Evolutionary conservation across 2,329 filamentous ascomycete species (phyloP), one percentile per base, ranked within the genome.

Genomic region (Periconia sp.): DNA sequence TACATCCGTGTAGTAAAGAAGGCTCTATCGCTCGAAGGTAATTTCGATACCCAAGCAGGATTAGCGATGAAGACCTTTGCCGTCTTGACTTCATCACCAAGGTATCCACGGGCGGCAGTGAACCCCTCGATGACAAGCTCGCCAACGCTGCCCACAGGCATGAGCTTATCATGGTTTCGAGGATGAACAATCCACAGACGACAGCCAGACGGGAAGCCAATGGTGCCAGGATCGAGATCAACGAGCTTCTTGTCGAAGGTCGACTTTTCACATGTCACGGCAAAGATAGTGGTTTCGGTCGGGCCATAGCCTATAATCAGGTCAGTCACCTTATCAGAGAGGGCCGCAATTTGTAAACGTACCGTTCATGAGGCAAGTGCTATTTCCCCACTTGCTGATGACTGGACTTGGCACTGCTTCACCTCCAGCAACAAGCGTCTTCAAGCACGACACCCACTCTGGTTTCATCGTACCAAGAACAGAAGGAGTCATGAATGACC

Each of bases 321-420:
- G 48, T 43, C 55, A 36, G 48, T 37, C 11, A 12, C 10, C 8
- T 6, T 28, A 25, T 21, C 10, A 2, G n/a, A 30, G 6, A 18
- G 10, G 5, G 9, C 4, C 21, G 13, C 11, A 7, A 6, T 8
- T 13, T 12, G 21, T 65, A 1, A 66, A 43, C 75, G 75, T 21
- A 69, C 57, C 72, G 28, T 77, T 76, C 39, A 78, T 69, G 5
- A 78, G 64, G n/a, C 66, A 69, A 8, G 70, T 64, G 9, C 63
- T 65, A 17, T 67, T 70, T 19, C 55, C 56, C 75, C 76, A 79
- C 36, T 70, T 72, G 23, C 70, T 63, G 30, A 78, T 68, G 34
- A 74, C 65, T 17, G 65, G 65, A 6, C 67, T 58, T 2, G 72
- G 65, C 13, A 71, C 54, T 2, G 61, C 57, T 50, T 79, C 77